A percentile compares a stretch with the other conserved stretches of the same genome.
Conservation (phyloP, 441 rosid genomes). For the Arabidopsis hybrid region DNA sequence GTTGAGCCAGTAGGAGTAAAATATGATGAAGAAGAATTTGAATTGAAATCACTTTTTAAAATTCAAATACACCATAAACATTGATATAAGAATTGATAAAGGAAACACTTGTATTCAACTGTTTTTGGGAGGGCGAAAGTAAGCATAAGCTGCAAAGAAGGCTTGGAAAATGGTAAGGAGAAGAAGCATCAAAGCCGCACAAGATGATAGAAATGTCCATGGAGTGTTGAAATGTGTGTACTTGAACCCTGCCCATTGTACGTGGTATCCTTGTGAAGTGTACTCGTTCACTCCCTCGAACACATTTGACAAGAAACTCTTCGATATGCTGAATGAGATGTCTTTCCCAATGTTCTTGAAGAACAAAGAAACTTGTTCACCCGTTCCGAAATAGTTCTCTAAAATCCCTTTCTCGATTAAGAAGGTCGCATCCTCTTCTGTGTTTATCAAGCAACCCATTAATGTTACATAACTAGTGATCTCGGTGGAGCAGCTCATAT, state of each 20-base stretch:
- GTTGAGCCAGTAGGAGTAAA: background rate
- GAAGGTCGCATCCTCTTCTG: background rate
- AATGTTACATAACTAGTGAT: background rate
- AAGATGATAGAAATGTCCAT: constrained; percentile 7
- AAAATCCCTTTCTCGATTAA: background rate
- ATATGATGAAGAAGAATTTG: background rate
- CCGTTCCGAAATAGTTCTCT: background rate
- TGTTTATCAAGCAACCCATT: background rate
- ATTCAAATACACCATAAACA: too few species aligned
- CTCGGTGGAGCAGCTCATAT: background rate
- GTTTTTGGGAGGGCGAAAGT: background rate
- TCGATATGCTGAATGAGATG: background rate
- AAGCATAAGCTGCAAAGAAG: background rate
- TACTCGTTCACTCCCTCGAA: background rate
- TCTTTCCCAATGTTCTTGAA: background rate
- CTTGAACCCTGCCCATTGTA: constrained; percentile 7
- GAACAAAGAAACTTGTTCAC: background rate
- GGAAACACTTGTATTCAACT: background rate
- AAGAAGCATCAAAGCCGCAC: background rate
- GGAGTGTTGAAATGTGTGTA: constrained; percentile 5
- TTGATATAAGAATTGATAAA: too few species aligned
- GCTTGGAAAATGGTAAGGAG: background rate
- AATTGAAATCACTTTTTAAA: too few species aligned
- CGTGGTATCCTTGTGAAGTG: background rate
- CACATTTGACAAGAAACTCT: background rate